Conservation (phyloP, 148 eudicot genomes). For the Rhododendron molle region DNA sequence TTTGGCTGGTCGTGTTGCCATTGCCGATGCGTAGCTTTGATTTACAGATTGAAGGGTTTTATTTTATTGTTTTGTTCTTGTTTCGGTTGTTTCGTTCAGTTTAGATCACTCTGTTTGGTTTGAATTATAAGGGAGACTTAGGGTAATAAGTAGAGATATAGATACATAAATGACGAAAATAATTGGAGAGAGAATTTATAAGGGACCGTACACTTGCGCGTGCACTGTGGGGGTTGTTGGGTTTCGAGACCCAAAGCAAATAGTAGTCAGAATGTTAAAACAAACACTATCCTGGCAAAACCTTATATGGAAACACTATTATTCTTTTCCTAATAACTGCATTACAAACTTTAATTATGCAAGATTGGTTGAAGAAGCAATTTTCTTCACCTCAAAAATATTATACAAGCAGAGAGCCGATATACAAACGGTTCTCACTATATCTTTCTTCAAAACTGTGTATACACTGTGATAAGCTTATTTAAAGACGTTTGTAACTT, state of each 20-base stretch:
- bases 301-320: neutral
- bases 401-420: neutral
- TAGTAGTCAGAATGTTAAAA: neutral
- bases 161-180: too few relatives aligned
- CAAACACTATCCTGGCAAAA: neutral
- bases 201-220: too few relatives aligned
- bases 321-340: neutral
- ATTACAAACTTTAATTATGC: conserved; percentile 1
- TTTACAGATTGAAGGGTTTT: too few relatives aligned
- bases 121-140: too few relatives aligned
- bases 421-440: neutral
- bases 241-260: neutral
- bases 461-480: neutral
- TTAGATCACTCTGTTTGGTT: too few relatives aligned
- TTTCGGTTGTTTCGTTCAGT: too few relatives aligned
- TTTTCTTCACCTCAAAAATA: neutral
- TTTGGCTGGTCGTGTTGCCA: too few relatives aligned
- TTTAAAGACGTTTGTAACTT: neutral
- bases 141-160: too few relatives aligned
- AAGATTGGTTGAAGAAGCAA: conserved; percentile 1
- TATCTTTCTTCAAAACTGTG: conserved; percentile 3
- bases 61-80: too few relatives aligned
- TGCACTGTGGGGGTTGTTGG: too few relatives aligned
- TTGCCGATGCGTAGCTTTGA: too few relatives aligned
- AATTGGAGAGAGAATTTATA: too few relatives aligned